Conservation (phyloP, 441 rosid genomes). For the Omphalea diandra region DNA sequence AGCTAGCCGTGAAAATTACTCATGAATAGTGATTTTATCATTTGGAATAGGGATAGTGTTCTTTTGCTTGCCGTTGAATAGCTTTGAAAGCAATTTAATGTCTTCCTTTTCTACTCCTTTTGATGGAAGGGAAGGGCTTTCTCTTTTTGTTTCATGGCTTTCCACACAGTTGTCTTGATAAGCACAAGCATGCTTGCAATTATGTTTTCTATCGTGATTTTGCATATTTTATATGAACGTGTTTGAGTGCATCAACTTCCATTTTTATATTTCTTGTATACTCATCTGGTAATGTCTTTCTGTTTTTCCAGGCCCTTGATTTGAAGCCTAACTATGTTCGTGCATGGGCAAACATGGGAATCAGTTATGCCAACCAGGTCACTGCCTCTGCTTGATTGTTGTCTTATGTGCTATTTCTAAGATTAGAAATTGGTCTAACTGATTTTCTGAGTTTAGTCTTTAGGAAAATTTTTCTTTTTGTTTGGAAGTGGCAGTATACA, state of each 20-base stretch:
- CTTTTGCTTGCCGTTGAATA: not conserved
- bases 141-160: not conserved
- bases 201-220: not conserved
- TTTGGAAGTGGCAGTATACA: not conserved
- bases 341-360: conserved; percentile 99
- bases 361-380: conserved; percentile 99
- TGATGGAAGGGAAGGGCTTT: not conserved
- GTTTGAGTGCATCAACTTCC: not conserved
- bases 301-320: conserved; percentile 76
- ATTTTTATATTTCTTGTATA: not conserved
- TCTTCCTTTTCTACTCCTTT: not conserved
- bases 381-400: conserved; percentile 16
- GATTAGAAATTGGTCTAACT: not conserved
- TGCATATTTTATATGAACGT: not conserved
- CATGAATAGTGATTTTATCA: not conserved
- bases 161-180: not conserved
- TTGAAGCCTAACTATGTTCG: conserved; percentile 99
- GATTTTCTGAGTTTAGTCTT: not conserved
- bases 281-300: conserved; percentile 11
- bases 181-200: not conserved
- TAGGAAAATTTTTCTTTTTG: not conserved
- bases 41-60: not conserved
- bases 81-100: not conserved
- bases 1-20: not conserved
- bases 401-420: not conserved